Evolutionary conservation across 805 yeast genomes (phyloP).

Genomic region (Wickerhamiella parazyma): DNA sequence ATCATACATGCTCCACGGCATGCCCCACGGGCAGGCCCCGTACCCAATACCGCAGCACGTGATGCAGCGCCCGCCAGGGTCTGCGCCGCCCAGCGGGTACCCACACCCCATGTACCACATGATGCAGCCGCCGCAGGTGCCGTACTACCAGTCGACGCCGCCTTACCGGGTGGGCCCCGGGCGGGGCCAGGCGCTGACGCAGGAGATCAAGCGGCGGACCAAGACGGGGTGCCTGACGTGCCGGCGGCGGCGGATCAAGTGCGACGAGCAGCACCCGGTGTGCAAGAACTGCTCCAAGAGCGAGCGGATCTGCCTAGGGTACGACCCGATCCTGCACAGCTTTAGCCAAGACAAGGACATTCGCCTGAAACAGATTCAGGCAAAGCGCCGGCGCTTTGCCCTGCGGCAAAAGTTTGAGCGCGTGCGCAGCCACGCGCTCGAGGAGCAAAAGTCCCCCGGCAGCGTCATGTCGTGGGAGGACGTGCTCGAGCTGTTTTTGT

Average conservation of each 20-base stretch:
- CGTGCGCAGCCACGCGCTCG: slow-evolving; percentile 4
- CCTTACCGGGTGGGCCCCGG: neutral
- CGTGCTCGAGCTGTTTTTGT: slow-evolving; percentile 16
- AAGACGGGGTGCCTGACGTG: slow-evolving; percentile 68
- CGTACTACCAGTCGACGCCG: neutral
- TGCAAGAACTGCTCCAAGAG: slow-evolving; percentile 56
- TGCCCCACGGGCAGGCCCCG: neutral
- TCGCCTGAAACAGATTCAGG: slow-evolving; percentile 3
- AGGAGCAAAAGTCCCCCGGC: neutral
- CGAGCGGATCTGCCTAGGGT: slow-evolving; percentile 55
- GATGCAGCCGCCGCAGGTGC: neutral
- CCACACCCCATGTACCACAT: neutral
- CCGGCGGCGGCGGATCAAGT: slow-evolving; percentile 55
- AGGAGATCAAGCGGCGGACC: slow-evolving; percentile 41
- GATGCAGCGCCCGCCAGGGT: neutral
- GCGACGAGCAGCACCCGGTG: slow-evolving; percentile 60
- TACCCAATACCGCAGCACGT: neutral
- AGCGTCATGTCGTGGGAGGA: slow-evolving; percentile 17
- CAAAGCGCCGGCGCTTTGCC: slow-evolving; percentile 10
- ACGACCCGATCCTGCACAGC: slow-evolving; percentile 30
- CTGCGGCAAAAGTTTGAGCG: slow-evolving; percentile 8
- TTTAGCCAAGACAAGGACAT: slow-evolving; percentile 17
- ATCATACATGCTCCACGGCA: too few species aligned
- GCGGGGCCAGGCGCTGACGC: slow-evolving; percentile 5
- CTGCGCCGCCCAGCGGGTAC: neutral